Conservation (phyloP, 805 yeast species). For the Candida sakaeoensis region DNA sequence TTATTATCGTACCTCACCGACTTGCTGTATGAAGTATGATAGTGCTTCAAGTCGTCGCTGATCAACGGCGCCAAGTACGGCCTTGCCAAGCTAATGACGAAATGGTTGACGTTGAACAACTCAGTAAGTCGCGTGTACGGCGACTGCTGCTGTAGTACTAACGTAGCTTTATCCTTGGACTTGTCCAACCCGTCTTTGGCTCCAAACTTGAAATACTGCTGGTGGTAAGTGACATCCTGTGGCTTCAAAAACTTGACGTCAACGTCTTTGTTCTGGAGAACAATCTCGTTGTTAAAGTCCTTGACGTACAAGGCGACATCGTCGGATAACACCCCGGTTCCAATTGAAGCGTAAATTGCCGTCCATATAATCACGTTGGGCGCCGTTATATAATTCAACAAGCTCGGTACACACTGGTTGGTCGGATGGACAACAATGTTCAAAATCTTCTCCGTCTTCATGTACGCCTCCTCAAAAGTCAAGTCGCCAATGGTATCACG, state of each 20-base stretch:
- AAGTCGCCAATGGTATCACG: conserved; percentile 69
- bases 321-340: conserved; percentile 61
- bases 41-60: conserved; percentile 76
- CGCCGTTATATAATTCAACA: conserved; percentile 85
- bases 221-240: conserved; percentile 44
- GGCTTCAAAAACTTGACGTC: conserved; percentile 42
- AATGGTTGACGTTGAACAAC: conserved; percentile 91
- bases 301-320: conserved; percentile 56
- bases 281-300: conserved; percentile 58
- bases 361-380: conserved; percentile 90
- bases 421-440: conserved; percentile 86
- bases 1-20: conserved; percentile 17
- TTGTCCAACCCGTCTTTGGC: conserved; percentile 13
- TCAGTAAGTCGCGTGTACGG: conserved; percentile 90
- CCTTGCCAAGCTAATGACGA: conserved; percentile 84
- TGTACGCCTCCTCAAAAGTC: conserved; percentile 92
- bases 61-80: conserved; percentile 91
- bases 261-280: conserved; percentile 44
- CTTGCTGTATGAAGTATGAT: conserved; percentile 38
- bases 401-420: conserved; percentile 61
- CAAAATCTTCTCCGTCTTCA: conserved; percentile 70
- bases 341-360: conserved; percentile 83
- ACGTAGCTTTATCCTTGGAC: conserved; percentile 11
- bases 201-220: conserved; percentile 34
- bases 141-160: conserved; percentile 26